Base-by-base conservation (phyloP, 495 filamentous ascomycete genomes). In the Talaromyces wortmannii region DNA sequence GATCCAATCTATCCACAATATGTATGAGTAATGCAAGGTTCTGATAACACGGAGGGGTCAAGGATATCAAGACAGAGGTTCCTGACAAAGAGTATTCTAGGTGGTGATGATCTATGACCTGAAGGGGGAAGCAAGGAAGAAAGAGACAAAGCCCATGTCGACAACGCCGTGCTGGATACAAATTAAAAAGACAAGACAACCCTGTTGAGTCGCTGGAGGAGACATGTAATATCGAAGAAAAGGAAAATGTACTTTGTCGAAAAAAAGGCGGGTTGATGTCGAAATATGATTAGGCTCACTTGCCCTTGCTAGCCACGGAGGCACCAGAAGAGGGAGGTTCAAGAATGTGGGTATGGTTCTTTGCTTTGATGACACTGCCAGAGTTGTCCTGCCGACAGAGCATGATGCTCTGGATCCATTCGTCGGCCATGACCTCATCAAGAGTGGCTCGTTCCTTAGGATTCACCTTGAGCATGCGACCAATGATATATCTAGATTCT, bases 381-480 rank as follows among this genome's bases (percentile, higher is more conserved):
- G 74, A 72, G 44, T 79, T 77, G 50, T 85, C 79, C 59, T 90
- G 86, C 46, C 70, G 67, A 59, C 86, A 90, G 47, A 80, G 72
- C 11, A 81, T 71, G 45, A 88, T 87, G 55, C 82, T 80, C 11
- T 78, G 78, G 33, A 97, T 83, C 94, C 95, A 98, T n/a, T 87
- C 83, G 67, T 98, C 95, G 6, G 80, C 78, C 57, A 95, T 70
- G 13, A 97, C 88, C 65, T 97, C 91, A 13, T 84, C 78, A 69
- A 97, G 82, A 6, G 79, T 90, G 5, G 90, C 95, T 43, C 94
- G 81, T 54, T 87, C 85, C 59, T 83, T 88, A 5, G 94, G 91
- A 61, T 94, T 83, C 43, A 96, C 75, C 61, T 95, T 91, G 48
- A 98, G 78, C 94, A 98, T 98, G 44, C 88, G 81, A 18, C 88